Percentiles rank a stretch among this genome's conserved stretches.
Evolutionary conservation across 495 filamentous ascomycete species (phyloP).

Genomic region (Lasiosphaeriaceae sp.): DNA sequence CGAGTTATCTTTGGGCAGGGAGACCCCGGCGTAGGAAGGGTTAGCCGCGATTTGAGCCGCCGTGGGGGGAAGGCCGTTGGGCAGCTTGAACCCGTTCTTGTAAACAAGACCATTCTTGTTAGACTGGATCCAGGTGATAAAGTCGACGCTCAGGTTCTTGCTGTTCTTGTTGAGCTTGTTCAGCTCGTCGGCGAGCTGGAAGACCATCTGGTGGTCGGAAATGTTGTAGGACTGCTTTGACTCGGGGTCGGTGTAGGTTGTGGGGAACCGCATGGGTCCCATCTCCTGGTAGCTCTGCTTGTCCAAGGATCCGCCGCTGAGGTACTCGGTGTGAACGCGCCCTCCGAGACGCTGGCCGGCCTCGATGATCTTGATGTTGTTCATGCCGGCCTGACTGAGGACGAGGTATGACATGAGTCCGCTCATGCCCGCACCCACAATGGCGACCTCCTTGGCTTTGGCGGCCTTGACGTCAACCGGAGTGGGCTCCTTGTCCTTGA

Average conservation of each 20-base stretch:
- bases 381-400: slow-evolving; percentile 36
- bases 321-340: slow-evolving; percentile 60
- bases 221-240: slow-evolving; percentile 54
- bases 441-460: slow-evolving; percentile 55
- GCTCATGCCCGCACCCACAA: slow-evolving; percentile 66
- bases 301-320: slow-evolving; percentile 56
- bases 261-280: slow-evolving; percentile 67
- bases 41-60: slow-evolving; percentile 43
- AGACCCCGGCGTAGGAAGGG: slow-evolving; percentile 27
- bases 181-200: slow-evolving; percentile 56
- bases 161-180: slow-evolving; percentile 53
- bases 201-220: slow-evolving; percentile 58
- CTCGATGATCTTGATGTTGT: slow-evolving; percentile 39
- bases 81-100: slow-evolving; percentile 48
- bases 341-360: slow-evolving; percentile 40
- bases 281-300: slow-evolving; percentile 70
- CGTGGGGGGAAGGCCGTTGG: slow-evolving; percentile 35
- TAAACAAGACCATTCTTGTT: slow-evolving; percentile 50
- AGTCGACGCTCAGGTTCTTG: slow-evolving; percentile 55
- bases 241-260: slow-evolving; percentile 39
- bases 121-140: slow-evolving; percentile 60
- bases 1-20: slow-evolving; percentile 32
- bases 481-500: slow-evolving; percentile 52
- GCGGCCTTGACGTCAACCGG: slow-evolving; percentile 49
- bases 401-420: slow-evolving; percentile 55